A percentile compares a stretch with the other conserved stretches of the same genome.
Evolutionary conservation across 1,284 basidiomycete species (phyloP).

Genomic region (Cutaneotrichosporon cavernicola): DNA sequence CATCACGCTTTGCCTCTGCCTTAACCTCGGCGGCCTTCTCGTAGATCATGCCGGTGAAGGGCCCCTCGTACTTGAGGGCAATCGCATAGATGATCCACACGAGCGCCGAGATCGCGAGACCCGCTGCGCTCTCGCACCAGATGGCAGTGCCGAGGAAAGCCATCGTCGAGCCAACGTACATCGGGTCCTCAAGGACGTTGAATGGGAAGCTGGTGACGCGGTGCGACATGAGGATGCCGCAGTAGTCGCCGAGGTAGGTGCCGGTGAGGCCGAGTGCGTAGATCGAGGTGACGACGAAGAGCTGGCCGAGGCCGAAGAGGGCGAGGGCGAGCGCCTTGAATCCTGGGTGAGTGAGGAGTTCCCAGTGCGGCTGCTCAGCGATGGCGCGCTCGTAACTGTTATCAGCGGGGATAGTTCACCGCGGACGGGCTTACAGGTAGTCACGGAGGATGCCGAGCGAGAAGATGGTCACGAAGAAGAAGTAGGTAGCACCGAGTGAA

Average conservation of each 20-base stretch:
- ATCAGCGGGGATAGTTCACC: not conserved
- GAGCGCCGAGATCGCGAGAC: conserved; percentile 69
- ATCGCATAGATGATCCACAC: conserved; percentile 79
- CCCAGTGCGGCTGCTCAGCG: conserved; percentile 43
- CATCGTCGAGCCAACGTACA: conserved; percentile 92
- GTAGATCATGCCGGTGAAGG: conserved; percentile 55
- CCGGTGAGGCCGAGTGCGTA: conserved; percentile 84
- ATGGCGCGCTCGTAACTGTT: conserved; percentile 45
- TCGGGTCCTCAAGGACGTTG: conserved; percentile 87
- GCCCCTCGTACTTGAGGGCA: conserved; percentile 76
- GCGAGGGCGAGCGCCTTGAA: conserved; percentile 63
- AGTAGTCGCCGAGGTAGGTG: conserved; percentile 95
- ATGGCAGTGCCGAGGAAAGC: conserved; percentile 79
- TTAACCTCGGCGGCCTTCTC: conserved; percentile 29
- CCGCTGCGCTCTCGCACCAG: conserved; percentile 80
- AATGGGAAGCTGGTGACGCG: conserved; percentile 81
- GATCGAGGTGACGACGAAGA: conserved; percentile 82
- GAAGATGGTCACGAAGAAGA: conserved; percentile 87
- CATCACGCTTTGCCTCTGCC: conserved; percentile 16
- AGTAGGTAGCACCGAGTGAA: conserved; percentile 76
- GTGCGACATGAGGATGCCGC: conserved; percentile 95
- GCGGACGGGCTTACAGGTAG: conserved; percentile 63
- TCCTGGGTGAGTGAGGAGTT: conserved; percentile 59
- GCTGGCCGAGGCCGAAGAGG: conserved; percentile 71
- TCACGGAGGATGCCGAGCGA: conserved; percentile 81